These are phyloP conservation scores for Actinomucor elegans DNA, from an alignment of 371 early-diverging fungal species.

Conservation along the genomic window DNA sequence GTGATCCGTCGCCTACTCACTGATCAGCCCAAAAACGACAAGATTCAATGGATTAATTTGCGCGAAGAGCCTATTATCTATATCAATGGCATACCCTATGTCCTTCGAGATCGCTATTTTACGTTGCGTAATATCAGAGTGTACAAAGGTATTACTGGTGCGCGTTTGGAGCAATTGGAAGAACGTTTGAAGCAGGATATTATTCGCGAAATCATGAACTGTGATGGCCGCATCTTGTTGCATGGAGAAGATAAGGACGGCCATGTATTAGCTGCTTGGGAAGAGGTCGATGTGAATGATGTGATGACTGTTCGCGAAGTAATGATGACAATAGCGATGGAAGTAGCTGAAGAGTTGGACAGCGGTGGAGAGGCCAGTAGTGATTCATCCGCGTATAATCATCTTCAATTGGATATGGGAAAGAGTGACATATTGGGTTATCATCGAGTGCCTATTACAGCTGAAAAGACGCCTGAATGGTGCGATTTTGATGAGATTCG, in stretches of 20 bases:
- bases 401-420: neutral
- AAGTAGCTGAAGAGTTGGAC: slow-evolving; percentile 13
- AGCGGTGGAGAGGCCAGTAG: slow-evolving; percentile 1
- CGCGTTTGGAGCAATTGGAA: slow-evolving; percentile 59
- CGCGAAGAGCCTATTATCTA: slow-evolving; percentile 71
- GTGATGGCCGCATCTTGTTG: slow-evolving; percentile 51
- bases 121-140: slow-evolving; percentile 61
- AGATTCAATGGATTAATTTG: slow-evolving; percentile 62
- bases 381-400: neutral
- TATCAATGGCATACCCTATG: slow-evolving; percentile 63
- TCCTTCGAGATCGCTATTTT: slow-evolving; percentile 54
- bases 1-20: slow-evolving; percentile 23
- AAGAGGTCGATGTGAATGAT: slow-evolving; percentile 41
- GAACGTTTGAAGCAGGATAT: slow-evolving; percentile 59
- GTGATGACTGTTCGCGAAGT: slow-evolving; percentile 50
- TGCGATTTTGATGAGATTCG: slow-evolving; percentile 56
- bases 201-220: slow-evolving; percentile 43
- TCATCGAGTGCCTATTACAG: slow-evolving; percentile 54
- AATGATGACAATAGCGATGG: slow-evolving; percentile 22
- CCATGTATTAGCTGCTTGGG: slow-evolving; percentile 48
- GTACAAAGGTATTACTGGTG: slow-evolving; percentile 58
- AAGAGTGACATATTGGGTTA: slow-evolving; percentile 23
- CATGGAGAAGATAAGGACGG: slow-evolving; percentile 53
- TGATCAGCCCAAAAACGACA: slow-evolving; percentile 13
- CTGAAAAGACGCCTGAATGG: slow-evolving; percentile 50